Conservation (phyloP, 2,329 filamentous ascomycete species). For the Elsinoe australis region DNA sequence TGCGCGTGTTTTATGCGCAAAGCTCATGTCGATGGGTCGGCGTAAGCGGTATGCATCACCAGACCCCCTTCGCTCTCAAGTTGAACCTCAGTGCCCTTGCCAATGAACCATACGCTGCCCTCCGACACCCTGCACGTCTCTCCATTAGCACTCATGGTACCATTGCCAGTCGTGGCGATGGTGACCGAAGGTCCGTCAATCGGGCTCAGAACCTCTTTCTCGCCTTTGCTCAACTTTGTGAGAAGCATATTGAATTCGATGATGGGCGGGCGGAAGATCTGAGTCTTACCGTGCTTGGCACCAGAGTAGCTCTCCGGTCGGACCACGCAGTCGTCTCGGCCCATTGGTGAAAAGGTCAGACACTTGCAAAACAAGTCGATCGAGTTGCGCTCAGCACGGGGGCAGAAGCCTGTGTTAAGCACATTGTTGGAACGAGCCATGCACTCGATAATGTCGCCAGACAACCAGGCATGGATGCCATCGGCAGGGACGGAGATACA, state of each 20-base stretch:
- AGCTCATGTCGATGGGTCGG: slow-evolving; percentile 28
- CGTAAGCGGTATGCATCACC: slow-evolving; percentile 44
- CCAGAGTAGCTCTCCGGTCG: slow-evolving; percentile 43
- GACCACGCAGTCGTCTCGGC: slow-evolving; percentile 50
- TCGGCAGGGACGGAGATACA: slow-evolving; percentile 65
- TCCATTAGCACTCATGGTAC: slow-evolving; percentile 48
- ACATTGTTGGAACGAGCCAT: slow-evolving; percentile 72
- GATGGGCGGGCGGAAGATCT: slow-evolving; percentile 58
- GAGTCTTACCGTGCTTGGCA: slow-evolving; percentile 53
- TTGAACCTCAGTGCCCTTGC: slow-evolving; percentile 46
- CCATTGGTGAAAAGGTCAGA: slow-evolving; percentile 58
- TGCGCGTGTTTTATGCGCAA: not conserved
- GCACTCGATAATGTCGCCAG: slow-evolving; percentile 68
- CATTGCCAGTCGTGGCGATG: slow-evolving; percentile 54
- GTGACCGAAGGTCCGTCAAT: slow-evolving; percentile 56
- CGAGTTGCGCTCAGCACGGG: slow-evolving; percentile 55
- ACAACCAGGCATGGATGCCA: slow-evolving; percentile 65
- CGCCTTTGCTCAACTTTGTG: slow-evolving; percentile 48
- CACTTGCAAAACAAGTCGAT: slow-evolving; percentile 56
- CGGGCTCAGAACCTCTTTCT: slow-evolving; percentile 50
- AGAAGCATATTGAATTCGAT: slow-evolving; percentile 65
- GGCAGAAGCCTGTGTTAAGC: slow-evolving; percentile 67
- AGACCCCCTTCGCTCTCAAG: slow-evolving; percentile 39
- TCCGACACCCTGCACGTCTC: slow-evolving; percentile 49
- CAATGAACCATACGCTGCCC: slow-evolving; percentile 61